Evolutionary conservation across 805 yeast genomes (phyloP), one percentile per base, ranked within the genome.

Genomic region (Ogataea ramenticola): DNA sequence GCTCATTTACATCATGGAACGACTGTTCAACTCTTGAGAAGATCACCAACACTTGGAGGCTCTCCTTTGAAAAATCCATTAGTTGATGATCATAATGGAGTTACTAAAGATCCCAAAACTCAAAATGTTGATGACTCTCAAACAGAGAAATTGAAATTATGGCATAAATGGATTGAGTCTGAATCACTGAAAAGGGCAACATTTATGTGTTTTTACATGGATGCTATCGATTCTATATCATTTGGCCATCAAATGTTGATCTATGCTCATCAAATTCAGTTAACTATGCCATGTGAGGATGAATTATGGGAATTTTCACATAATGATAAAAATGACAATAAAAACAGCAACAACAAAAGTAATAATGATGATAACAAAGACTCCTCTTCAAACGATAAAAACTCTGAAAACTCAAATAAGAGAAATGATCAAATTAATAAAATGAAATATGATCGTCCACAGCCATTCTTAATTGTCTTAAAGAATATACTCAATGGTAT

Each of bases 1-100:
- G 85, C 87, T 0, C 91, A 83, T 60, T 66, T 88, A 19, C 95
- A 88, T 57, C 96, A 87, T 60, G 96, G 93, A 4, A 83, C 95
- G 0, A 80, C 90, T 0, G 80, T 86, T 35, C 96, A 87, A 60
- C 64, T 87, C 36, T 64, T 87, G 41, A 66, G 95, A 51, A 69
- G 96, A 52, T 78, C 87, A 0, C 87, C 95, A 1, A 75, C 84
- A 1, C 61, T 87, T 30, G 89, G 89, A 14, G 89, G 89, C 0
- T 77, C 82, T 45, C 86, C 88, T 0, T 62, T 58, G 58, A 38
- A 64, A 52, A 39, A 51, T 50, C 35, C 36, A 4, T 43, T 43
- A 19, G 60, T 55, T 20, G 54, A 53, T 24, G 43, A 57, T 44
- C 37, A 54, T 50, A 43, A 62, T 41, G 43, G 53, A 49, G 41